phyloP scores from a whole-genome alignment of 805 yeast genomes.

The Wickerhamomyces subpelliculosus region DNA sequence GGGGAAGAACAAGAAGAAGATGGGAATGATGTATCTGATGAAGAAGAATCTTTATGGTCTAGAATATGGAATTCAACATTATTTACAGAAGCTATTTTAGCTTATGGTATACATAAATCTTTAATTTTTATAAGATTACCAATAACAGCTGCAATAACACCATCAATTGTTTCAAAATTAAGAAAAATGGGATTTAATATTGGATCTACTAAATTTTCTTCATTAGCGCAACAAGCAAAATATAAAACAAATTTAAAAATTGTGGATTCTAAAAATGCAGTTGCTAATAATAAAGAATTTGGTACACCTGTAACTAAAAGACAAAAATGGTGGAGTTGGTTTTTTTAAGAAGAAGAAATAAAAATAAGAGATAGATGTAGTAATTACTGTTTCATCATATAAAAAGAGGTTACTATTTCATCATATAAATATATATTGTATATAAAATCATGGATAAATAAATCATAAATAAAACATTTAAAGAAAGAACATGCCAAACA shows the following conservation, averaged over 20 bases:
- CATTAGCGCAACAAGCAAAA: constrained; percentile 30
- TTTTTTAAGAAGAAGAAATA: constrained; percentile 39
- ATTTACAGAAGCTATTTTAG: constrained; percentile 80
- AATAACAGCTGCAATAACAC: constrained; percentile 86
- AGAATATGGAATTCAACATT: constrained; percentile 32
- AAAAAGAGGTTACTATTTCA: too few relatives aligned
- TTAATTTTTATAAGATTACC: constrained; percentile 82
- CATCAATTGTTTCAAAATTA: constrained; percentile 58
- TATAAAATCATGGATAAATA: background rate
- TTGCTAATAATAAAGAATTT: constrained; percentile 40
- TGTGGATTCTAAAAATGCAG: constrained; percentile 23
- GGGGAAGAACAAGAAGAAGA: constrained; percentile 8
- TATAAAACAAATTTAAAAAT: constrained; percentile 24
- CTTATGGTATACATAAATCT: constrained; percentile 90
- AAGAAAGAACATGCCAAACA: background rate
- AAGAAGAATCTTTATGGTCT: too few relatives aligned
- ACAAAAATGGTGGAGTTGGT: constrained; percentile 55
- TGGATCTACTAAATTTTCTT: constrained; percentile 43
- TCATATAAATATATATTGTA: background rate
- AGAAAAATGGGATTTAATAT: constrained; percentile 76
- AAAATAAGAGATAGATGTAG: too few relatives aligned
- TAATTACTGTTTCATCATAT: constrained; percentile 6
- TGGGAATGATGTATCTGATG: too few relatives aligned
- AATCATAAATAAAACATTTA: too few relatives aligned
- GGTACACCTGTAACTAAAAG: constrained; percentile 45